Conservation (phyloP, 441 rosid species). For the Pelargonium cotyledonis region DNA sequence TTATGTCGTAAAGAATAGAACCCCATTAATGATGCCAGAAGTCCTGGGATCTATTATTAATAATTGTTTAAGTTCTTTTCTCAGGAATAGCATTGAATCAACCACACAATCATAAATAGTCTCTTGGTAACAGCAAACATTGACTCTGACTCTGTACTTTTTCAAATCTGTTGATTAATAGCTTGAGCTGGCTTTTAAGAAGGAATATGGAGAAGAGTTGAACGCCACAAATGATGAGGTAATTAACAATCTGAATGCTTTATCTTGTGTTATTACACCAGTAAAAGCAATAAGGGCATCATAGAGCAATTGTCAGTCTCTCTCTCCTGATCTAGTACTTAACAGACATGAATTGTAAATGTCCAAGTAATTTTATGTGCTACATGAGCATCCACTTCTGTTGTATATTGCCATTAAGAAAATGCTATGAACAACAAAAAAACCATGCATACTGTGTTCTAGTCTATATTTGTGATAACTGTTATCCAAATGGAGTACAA, state of each 20-base stretch:
- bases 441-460: background rate
- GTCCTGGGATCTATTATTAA: background rate
- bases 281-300: background rate
- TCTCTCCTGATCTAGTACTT: background rate
- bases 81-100: background rate
- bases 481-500: background rate
- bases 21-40: background rate
- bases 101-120: background rate
- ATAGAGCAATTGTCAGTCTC: background rate
- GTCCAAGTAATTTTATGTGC: background rate
- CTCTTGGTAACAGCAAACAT: background rate
- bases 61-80: background rate
- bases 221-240: slow-evolving; percentile 56
- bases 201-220: slow-evolving; percentile 46
- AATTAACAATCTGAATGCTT: slow-evolving; percentile 11
- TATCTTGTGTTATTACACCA: background rate
- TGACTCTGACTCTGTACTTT: slow-evolving; percentile 5
- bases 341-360: background rate
- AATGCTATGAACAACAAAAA: background rate
- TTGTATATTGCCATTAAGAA: background rate
- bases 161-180: slow-evolving; percentile 30
- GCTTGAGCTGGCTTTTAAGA: slow-evolving; percentile 74
- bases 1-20: slow-evolving; percentile 1
- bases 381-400: background rate
- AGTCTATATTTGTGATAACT: background rate